Evolutionary conservation across 2,329 filamentous ascomycete genomes (phyloP).

Genomic region (Aspergillus candidus): DNA sequence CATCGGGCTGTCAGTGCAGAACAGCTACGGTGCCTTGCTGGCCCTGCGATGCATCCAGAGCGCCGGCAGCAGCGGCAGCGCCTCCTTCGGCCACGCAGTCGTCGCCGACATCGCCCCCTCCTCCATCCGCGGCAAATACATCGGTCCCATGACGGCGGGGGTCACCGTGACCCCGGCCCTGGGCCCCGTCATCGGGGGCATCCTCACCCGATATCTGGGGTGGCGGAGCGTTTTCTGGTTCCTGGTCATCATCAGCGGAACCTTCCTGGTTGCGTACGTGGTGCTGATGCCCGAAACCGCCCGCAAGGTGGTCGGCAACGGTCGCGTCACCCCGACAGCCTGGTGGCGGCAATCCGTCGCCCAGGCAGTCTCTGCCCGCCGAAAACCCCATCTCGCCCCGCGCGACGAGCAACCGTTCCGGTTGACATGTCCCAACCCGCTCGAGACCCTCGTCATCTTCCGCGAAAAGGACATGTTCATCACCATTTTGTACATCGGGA

Average conservation of each 20-base stretch:
- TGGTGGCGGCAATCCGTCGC: background rate
- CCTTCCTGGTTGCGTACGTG: slow-evolving; percentile 34
- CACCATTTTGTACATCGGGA: slow-evolving; percentile 39
- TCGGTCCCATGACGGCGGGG: slow-evolving; percentile 36
- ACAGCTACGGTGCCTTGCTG: slow-evolving; percentile 40
- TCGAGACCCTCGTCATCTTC: slow-evolving; percentile 39
- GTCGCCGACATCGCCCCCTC: slow-evolving; percentile 37
- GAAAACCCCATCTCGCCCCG: slow-evolving; percentile 12
- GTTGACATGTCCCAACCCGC: slow-evolving; percentile 29
- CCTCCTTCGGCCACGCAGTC: slow-evolving; percentile 42
- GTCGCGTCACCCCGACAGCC: slow-evolving; percentile 25
- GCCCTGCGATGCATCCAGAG: slow-evolving; percentile 45
- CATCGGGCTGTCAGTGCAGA: slow-evolving; percentile 34
- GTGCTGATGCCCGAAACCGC: slow-evolving; percentile 40
- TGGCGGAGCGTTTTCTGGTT: slow-evolving; percentile 40
- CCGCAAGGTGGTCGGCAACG: slow-evolving; percentile 35
- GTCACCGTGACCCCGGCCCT: slow-evolving; percentile 24
- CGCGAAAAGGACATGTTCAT: slow-evolving; percentile 44
- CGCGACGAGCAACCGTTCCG: background rate
- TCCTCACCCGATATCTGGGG: slow-evolving; percentile 30
- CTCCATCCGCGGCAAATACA: slow-evolving; percentile 35
- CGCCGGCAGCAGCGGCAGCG: slow-evolving; percentile 44
- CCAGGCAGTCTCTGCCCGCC: background rate
- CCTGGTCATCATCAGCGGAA: slow-evolving; percentile 32
- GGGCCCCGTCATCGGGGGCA: slow-evolving; percentile 41